Conservation (phyloP, 2,329 filamentous ascomycete genomes). For the Scedosporium dehoogii region DNA sequence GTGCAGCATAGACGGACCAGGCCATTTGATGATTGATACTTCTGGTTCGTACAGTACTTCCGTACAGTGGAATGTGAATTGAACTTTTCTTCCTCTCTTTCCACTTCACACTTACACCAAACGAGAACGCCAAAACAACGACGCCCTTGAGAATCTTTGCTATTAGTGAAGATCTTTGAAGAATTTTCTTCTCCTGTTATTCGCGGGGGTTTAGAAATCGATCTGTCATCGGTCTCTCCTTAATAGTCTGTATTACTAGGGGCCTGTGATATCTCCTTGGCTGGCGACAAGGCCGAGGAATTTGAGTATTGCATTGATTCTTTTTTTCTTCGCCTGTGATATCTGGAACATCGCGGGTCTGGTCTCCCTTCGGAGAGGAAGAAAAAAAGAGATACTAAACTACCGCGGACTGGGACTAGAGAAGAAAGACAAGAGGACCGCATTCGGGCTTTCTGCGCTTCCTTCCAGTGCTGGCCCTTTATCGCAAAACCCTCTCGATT, state of each 20-base stretch:
- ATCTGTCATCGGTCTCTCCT: background rate
- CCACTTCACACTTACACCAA: slow-evolving; percentile 3
- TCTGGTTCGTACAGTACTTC: slow-evolving; percentile 4
- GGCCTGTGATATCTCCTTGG: background rate
- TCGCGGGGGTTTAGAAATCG: background rate
- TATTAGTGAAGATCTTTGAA: background rate
- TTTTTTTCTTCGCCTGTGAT: background rate
- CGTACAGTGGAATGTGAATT: slow-evolving; percentile 1
- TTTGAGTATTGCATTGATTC: background rate
- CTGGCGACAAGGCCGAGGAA: background rate
- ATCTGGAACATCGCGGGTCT: background rate
- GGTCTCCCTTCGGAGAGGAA: background rate
- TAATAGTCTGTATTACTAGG: background rate
- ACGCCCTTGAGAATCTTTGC: background rate
- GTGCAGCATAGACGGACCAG: background rate
- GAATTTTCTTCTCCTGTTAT: background rate
- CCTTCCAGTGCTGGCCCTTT: background rate
- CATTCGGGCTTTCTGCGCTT: background rate
- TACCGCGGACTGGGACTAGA: background rate
- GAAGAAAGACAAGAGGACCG: background rate
- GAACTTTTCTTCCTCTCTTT: slow-evolving; percentile 4
- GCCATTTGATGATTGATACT: background rate
- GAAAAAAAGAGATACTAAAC: background rate
- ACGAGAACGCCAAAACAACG: background rate
- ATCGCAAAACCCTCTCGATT: background rate